Evolutionary conservation across 371 early-diverging fungal genomes (phyloP).

Genomic region (Mucor ambiguus): DNA sequence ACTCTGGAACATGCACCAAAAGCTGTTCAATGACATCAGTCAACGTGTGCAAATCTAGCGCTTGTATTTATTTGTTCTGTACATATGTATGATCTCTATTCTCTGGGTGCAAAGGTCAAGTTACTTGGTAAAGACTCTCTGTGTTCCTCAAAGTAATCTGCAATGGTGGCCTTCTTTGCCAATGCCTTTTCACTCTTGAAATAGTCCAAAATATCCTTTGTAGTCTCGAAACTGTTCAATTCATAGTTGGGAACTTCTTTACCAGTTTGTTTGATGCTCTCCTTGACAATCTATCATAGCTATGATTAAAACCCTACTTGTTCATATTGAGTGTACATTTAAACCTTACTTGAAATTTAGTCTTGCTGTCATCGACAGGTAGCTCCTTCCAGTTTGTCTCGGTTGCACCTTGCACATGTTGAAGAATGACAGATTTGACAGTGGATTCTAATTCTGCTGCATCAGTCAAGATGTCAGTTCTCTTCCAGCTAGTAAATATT

Average conservation of each 20-base stretch:
- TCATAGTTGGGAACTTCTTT: slow-evolving; percentile 44
- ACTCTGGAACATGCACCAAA: slow-evolving; percentile 42
- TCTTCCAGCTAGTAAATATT: slow-evolving; percentile 37
- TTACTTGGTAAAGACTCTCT: slow-evolving; percentile 22
- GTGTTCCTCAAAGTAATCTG: slow-evolving; percentile 22
- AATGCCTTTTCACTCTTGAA: slow-evolving; percentile 19
- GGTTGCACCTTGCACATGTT: slow-evolving; percentile 26
- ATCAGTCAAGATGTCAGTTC: slow-evolving; percentile 23
- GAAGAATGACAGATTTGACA: slow-evolving; percentile 36
- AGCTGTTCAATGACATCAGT: slow-evolving; percentile 37
- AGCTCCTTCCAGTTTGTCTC: slow-evolving; percentile 36
- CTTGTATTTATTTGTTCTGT: slow-evolving; percentile 8
- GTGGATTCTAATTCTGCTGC: slow-evolving; percentile 30
- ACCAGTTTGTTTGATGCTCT: slow-evolving; percentile 44
- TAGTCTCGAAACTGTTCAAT: slow-evolving; percentile 37
- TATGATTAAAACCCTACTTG: not conserved
- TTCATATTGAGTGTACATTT: not conserved
- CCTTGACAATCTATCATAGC: slow-evolving; percentile 37
- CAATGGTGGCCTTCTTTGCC: slow-evolving; percentile 13
- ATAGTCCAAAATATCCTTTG: slow-evolving; percentile 34
- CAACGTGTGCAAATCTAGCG: slow-evolving; percentile 31
- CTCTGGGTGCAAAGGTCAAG: slow-evolving; percentile 17
- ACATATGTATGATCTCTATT: slow-evolving; percentile 15
- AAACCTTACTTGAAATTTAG: slow-evolving; percentile 41
- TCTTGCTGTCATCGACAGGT: slow-evolving; percentile 21